Base-by-base conservation (phyloP, 805 yeast genomes). In the Wickerhamiella hasegawae region DNA sequence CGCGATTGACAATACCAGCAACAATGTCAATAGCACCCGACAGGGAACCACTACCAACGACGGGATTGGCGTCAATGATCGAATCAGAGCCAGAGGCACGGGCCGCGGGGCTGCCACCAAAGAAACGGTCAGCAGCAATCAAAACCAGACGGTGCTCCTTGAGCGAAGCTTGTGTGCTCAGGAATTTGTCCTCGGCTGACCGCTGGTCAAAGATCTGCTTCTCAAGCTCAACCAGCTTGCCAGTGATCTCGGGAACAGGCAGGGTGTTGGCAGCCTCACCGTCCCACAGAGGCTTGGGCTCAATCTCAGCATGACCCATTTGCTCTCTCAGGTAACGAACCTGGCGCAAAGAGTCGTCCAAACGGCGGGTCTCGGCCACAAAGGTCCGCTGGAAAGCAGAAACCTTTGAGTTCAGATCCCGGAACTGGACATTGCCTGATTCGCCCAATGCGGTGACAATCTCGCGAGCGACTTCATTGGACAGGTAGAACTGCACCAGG, bases 281-380 rank as follows among this genome's bases (percentile, higher is more conserved):
- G 32, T 59, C 63, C 34, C 68, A 61, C 32, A 53, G 54, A 1
- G 60, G 55, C 20, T 46, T 38, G 34, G 47, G 50, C 21, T 44
- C 37, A 27, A 62, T 47, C 28, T 45, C 52, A 31, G 49, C 49
- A 26, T 38, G 44, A 31, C 45, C 51, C 20, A 59, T 45, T 22
- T 57, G 53, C n/a, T 44, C 33, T n/a, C 41, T 40, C 34, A 62
- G 48, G 37, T 42, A 55, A 25, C 79, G 65, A 36, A 76, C 68
- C 55, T 87, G 97, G 42, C 96, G 75, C 55, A 84, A 82, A n/a
- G 77, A 71, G 52, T 83, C 79, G 55, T 87, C 96, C 36, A 81
- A 63, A 39, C 69, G 67, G 49, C 94, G 72, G 41, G 83, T 73
- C 49, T 90, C 97, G 49, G 75, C 73, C 39, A 90, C 95, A 56